Percentiles rank a stretch among this genome's conserved stretches.
Conservation (phyloP, 805 yeast species). For the Metschnikowia vanudenii region DNA sequence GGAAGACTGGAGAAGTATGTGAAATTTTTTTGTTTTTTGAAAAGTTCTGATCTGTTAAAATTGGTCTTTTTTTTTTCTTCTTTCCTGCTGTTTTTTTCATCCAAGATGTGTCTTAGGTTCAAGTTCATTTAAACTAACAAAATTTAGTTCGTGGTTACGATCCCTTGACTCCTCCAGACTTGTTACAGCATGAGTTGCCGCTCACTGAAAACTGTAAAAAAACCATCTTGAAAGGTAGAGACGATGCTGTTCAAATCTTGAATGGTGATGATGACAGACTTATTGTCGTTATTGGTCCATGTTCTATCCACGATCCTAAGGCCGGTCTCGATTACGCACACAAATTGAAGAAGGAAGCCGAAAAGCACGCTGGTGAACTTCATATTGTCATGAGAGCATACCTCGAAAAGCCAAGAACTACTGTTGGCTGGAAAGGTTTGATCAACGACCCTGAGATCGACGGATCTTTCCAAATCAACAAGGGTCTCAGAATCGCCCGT, state of each 20-base stretch:
- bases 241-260: conserved; percentile 72
- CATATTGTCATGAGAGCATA: conserved; percentile 95
- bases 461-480: conserved; percentile 89
- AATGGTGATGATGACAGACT: conserved; percentile 78
- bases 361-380: conserved; percentile 71
- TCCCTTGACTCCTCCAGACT: conserved; percentile 90
- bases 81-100: neutral
- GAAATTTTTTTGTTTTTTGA: neutral
- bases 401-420: conserved; percentile 97
- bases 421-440: conserved; percentile 98
- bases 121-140: conserved; percentile 14
- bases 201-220: conserved; percentile 53
- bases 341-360: conserved; percentile 62
- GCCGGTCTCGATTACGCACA: conserved; percentile 87
- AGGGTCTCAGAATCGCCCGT: conserved; percentile 87
- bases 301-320: conserved; percentile 89
- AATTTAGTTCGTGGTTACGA: conserved; percentile 72
- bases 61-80: neutral
- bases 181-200: conserved; percentile 82
- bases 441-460: conserved; percentile 96
- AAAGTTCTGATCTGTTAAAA: no score
- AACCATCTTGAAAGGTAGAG: conserved; percentile 75
- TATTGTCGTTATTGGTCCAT: conserved; percentile 90
- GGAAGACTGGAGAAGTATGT: conserved; percentile 52
- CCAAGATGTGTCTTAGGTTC: neutral